These are phyloP conservation scores for Chloris gayana DNA, from an alignment of 176 grass and related monocot genomes.

Conservation along the genomic window DNA sequence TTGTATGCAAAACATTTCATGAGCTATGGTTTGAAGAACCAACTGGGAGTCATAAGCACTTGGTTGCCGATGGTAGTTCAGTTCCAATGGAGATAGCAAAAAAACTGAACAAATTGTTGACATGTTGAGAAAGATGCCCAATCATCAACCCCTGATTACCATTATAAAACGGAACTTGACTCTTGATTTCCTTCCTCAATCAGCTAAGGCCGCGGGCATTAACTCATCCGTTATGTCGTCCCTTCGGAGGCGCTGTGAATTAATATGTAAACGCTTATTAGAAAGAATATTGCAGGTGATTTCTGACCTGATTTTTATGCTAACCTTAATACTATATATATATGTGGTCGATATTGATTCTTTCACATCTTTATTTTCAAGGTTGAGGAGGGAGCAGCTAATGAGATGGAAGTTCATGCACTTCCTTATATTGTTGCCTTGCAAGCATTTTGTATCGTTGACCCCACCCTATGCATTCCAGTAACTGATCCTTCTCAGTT, in stretches of 20 bases:
- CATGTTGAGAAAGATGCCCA: constrained; percentile 96
- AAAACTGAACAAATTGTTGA: constrained; percentile 99
- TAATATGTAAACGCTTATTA: constrained; percentile 86
- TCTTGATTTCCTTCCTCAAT: constrained; percentile 97
- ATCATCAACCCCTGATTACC: constrained; percentile 91
- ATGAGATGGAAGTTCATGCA: constrained; percentile 75
- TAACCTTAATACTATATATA: constrained; percentile 23
- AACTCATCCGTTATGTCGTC: constrained; percentile 65
- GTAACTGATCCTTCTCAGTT: constrained; percentile 94
- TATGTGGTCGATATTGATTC: constrained; percentile 33
- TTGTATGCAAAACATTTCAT: constrained; percentile 99
- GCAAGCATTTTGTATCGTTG: constrained; percentile 97
- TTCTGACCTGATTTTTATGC: constrained; percentile 22
- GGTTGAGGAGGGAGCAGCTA: constrained; percentile 81
- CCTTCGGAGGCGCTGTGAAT: constrained; percentile 81
- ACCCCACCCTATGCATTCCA: constrained; percentile 91
- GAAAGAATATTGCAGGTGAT: constrained; percentile 99
- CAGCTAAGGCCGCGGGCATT: constrained; percentile 83
- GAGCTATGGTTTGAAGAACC: constrained; percentile 98
- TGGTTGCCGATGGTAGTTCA: constrained; percentile 94
- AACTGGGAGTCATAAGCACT: constrained; percentile 87
- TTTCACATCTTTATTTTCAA: constrained; percentile 42
- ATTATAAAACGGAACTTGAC: constrained; percentile 81
- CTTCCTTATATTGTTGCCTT: constrained; percentile 95
- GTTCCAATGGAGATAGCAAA: constrained; percentile 94